Evolutionary conservation across 2,329 filamentous ascomycete species (phyloP).

Genomic region (Aspergillus sp.): DNA sequence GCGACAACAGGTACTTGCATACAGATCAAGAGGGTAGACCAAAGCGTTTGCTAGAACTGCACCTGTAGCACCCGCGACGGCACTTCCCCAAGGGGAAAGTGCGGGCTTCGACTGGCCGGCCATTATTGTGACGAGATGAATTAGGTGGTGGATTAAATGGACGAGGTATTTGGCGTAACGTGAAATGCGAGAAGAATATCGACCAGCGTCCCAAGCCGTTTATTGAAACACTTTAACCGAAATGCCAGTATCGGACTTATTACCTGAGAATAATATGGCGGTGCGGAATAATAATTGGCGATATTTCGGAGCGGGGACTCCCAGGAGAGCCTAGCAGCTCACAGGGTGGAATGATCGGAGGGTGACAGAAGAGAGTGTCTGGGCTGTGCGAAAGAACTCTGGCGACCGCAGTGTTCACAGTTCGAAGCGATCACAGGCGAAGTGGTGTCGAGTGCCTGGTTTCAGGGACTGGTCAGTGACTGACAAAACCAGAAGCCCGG

Average conservation of each 20-base stretch:
- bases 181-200: not conserved
- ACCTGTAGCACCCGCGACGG: slow-evolving; percentile 87
- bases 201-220: not conserved
- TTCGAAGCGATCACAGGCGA: not conserved
- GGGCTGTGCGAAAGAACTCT: not conserved
- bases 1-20: slow-evolving; percentile 42
- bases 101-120: slow-evolving; percentile 64
- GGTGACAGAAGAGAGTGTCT: not conserved
- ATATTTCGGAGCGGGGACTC: not conserved
- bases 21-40: slow-evolving; percentile 97
- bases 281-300: slow-evolving; percentile 3
- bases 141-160: not conserved
- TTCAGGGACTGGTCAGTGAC: not conserved
- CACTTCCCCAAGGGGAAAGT: slow-evolving; percentile 89
- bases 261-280: not conserved
- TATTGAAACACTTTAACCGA: not conserved
- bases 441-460: not conserved
- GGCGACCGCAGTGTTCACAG: not conserved
- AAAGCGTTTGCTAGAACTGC: slow-evolving; percentile 93
- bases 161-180: not conserved
- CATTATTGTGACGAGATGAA: slow-evolving; percentile 41
- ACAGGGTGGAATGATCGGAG: not conserved
- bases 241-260: not conserved
- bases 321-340: not conserved
- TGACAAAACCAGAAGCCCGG: not conserved